Evolutionary conservation across 2,329 filamentous ascomycete genomes (phyloP).

Genomic region (Claviceps lovelessii): DNA sequence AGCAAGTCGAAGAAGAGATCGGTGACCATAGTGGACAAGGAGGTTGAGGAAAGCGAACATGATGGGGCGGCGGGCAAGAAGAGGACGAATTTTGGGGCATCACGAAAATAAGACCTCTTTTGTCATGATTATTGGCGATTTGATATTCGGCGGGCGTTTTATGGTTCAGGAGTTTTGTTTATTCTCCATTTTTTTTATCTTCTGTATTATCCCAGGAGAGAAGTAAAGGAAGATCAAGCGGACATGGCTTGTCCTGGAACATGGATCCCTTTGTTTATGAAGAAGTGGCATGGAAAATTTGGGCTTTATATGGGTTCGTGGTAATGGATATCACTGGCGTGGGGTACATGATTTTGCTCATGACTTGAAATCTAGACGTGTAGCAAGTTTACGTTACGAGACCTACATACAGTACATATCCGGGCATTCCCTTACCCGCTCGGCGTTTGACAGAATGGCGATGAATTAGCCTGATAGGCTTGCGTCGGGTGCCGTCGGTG

Average conservation of each 20-base stretch:
- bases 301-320: background rate
- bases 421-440: too few species aligned
- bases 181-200: background rate
- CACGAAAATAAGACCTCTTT: constrained; percentile 28
- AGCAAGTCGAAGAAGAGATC: constrained; percentile 39
- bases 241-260: background rate
- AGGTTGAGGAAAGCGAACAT: constrained; percentile 44
- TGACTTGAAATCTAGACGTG: background rate
- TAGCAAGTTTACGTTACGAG: too few species aligned
- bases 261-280: background rate
- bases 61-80: constrained; percentile 40
- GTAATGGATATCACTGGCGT: background rate
- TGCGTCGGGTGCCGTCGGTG: too few species aligned
- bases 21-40: constrained; percentile 8
- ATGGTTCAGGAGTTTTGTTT: background rate
- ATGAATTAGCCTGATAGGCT: too few species aligned
- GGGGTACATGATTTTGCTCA: too few species aligned
- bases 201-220: background rate
- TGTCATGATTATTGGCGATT: background rate
- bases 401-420: too few species aligned
- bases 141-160: background rate
- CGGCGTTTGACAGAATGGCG: too few species aligned
- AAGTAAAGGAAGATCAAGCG: background rate
- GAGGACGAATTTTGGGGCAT: constrained; percentile 43
- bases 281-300: background rate